A percentile compares a stretch with the other conserved stretches of the same genome.
Evolutionary conservation across 306 rosid species (phyloP).

Genomic region (Astragalus glycyphyllos): DNA sequence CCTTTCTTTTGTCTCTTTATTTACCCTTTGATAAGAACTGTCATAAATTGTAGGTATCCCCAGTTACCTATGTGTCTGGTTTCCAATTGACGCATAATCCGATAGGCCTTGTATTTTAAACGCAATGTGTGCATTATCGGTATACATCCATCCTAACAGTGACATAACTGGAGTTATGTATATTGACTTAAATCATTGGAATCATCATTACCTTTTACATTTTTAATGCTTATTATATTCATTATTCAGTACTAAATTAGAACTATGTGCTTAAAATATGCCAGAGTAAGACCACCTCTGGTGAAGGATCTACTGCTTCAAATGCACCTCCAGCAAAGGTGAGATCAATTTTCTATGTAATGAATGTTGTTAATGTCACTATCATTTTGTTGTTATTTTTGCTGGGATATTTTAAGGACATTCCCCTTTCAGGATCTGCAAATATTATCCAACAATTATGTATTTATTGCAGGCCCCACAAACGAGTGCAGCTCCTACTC

Average conservation of each 20-base stretch:
- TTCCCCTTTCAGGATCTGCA: neutral
- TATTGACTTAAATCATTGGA: constrained; percentile 18
- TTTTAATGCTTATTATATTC: constrained; percentile 2
- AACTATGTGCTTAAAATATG: constrained; percentile 38
- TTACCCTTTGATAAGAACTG: neutral
- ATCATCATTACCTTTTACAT: neutral
- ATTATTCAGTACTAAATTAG: constrained; percentile 32
- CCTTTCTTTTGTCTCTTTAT: neutral
- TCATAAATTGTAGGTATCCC: neutral
- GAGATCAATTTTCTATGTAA: constrained; percentile 30
- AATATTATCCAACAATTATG: constrained; percentile 10
- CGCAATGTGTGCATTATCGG: constrained; percentile 8
- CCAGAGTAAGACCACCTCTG: constrained; percentile 67
- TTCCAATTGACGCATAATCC: neutral
- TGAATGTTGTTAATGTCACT: constrained; percentile 20
- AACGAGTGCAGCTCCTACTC: constrained; percentile 58
- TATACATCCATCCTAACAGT: neutral
- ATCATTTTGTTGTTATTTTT: constrained; percentile 31
- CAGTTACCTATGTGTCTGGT: neutral
- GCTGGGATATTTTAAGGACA: neutral
- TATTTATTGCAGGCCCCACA: constrained; percentile 53
- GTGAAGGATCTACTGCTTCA: constrained; percentile 68
- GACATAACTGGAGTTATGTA: constrained; percentile 8
- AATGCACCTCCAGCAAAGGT: constrained; percentile 62
- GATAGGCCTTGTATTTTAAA: constrained; percentile 2